Evolutionary conservation across 176 grass and related monocot species (phyloP).

Genomic region (Raddia guianensis): DNA sequence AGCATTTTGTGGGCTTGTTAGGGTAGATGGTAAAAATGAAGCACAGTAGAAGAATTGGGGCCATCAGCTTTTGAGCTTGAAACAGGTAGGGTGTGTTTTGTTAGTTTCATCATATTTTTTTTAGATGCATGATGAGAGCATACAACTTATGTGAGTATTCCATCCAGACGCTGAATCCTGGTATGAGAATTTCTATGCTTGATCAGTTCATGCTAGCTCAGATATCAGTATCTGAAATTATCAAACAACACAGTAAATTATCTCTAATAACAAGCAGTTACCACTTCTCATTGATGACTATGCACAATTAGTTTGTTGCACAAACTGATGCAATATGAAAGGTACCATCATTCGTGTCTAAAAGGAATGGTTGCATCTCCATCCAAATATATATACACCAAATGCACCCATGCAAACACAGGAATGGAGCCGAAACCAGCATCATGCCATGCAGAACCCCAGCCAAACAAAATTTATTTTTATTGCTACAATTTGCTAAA

Average conservation of each 20-base stretch:
- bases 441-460: background rate
- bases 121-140: background rate
- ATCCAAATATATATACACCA: background rate
- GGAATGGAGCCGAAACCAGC: background rate
- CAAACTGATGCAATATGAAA: background rate
- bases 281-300: background rate
- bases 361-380: background rate
- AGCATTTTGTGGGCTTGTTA: background rate
- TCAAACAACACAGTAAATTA: background rate
- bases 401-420: background rate
- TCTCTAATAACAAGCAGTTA: background rate
- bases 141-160: conserved; percentile 7
- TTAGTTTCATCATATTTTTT: background rate
- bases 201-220: background rate
- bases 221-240: background rate
- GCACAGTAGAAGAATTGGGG: background rate
- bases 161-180: background rate
- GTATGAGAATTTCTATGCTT: background rate
- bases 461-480: background rate
- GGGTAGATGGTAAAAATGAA: background rate
- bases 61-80: conserved; percentile 7
- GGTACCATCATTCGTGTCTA: background rate
- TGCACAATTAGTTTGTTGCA: background rate
- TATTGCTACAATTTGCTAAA: background rate
- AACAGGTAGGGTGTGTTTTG: background rate